Evolutionary conservation across 1,284 basidiomycete species (phyloP).

Genomic region (Ceratorhiza oryzae-sativae): DNA sequence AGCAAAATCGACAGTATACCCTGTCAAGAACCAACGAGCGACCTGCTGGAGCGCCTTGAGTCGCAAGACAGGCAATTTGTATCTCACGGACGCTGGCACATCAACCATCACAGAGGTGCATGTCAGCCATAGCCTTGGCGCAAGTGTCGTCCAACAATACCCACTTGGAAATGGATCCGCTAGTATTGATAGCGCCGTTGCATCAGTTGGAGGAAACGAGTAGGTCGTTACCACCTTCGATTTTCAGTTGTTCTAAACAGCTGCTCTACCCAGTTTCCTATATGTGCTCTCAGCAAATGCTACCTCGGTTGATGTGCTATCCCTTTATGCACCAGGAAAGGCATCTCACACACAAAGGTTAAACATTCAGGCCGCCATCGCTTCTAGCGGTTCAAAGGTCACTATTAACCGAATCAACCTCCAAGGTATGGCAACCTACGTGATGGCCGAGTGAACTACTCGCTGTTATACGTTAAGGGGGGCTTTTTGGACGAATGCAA

Average conservation of each 20-base stretch:
- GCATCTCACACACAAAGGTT: not conserved
- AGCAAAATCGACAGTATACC: constrained; percentile 47
- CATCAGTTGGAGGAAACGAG: constrained; percentile 56
- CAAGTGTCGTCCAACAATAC: constrained; percentile 59
- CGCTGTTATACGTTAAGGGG: not conserved
- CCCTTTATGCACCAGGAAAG: not conserved
- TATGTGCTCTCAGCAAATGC: constrained; percentile 32
- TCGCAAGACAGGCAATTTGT: constrained; percentile 59
- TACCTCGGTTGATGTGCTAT: constrained; percentile 19
- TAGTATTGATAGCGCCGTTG: constrained; percentile 59
- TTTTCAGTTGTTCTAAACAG: too few relatives aligned
- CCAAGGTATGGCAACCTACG: constrained; percentile 6
- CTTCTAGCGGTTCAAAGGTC: not conserved
- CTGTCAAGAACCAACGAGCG: constrained; percentile 53
- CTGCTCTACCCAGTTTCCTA: not conserved
- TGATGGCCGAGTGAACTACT: not conserved
- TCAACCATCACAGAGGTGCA: constrained; percentile 58
- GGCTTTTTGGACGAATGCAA: not conserved
- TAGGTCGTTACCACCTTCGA: constrained; percentile 46
- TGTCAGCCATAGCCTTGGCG: constrained; percentile 56
- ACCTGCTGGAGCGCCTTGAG: constrained; percentile 61
- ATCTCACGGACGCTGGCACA: constrained; percentile 57
- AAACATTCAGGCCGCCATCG: not conserved
- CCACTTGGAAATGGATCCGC: constrained; percentile 52
- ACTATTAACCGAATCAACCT: not conserved